Conservation (phyloP, 192 early-diverging fungal species). For the Radiomyces spectabilis region DNA sequence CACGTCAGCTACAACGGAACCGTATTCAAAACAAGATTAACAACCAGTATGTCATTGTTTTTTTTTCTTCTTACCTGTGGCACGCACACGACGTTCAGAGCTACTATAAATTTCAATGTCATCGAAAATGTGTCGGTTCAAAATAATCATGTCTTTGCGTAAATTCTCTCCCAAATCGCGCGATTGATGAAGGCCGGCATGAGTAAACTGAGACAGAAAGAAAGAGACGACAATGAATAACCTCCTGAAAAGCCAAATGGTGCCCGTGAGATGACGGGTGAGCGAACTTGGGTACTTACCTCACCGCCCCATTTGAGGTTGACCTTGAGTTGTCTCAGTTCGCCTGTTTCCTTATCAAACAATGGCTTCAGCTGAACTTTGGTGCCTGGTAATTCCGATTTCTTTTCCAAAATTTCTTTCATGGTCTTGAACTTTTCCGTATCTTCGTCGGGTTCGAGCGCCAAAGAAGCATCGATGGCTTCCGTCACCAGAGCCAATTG, state of each 20-base stretch:
- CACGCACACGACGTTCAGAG: slow-evolving; percentile 81
- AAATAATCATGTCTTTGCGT: slow-evolving; percentile 83
- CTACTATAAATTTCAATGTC: slow-evolving; percentile 83
- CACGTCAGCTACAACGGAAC: slow-evolving; percentile 40
- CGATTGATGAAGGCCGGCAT: slow-evolving; percentile 83
- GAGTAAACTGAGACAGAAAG: slow-evolving; percentile 73
- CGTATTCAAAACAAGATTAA: not conserved
- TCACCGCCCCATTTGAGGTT: slow-evolving; percentile 97
- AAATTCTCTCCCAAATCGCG: slow-evolving; percentile 89
- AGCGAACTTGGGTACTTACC: slow-evolving; percentile 32
- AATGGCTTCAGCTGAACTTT: slow-evolving; percentile 89
- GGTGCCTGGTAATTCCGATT: slow-evolving; percentile 75
- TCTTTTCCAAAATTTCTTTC: slow-evolving; percentile 71
- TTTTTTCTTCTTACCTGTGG: slow-evolving; percentile 50
- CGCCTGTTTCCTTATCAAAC: slow-evolving; percentile 44
- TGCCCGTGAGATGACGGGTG: too few relatives aligned
- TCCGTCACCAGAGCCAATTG: slow-evolving; percentile 57
- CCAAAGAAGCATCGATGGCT: not conserved
- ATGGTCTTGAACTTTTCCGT: slow-evolving; percentile 51
- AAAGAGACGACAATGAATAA: not conserved
- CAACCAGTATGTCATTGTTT: not conserved
- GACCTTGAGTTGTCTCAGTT: slow-evolving; percentile 70
- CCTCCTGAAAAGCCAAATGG: too few relatives aligned
- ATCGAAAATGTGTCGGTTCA: slow-evolving; percentile 78
- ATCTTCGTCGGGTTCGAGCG: slow-evolving; percentile 45